Conservation (phyloP, 371 early-diverging fungal genomes). For the Mortierella sp. region DNA sequence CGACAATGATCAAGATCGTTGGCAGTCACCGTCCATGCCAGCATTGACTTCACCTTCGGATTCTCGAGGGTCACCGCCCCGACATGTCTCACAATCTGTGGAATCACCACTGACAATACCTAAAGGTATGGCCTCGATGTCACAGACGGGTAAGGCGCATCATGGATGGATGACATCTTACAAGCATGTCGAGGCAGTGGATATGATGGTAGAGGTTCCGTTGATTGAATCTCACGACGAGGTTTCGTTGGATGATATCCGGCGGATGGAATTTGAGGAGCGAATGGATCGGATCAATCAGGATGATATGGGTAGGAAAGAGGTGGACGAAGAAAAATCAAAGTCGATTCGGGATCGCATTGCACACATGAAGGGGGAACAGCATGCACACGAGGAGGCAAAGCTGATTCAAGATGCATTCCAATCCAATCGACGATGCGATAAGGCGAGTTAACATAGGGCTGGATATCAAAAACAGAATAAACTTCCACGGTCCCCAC, state of each 20-base stretch:
- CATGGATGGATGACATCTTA: not conserved
- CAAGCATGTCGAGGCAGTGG: not conserved
- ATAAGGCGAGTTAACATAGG: too few species aligned
- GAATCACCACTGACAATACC: not conserved
- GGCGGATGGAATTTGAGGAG: slow-evolving; percentile 51
- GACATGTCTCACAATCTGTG: not conserved
- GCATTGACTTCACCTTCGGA: slow-evolving; percentile 24
- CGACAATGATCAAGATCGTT: slow-evolving; percentile 32
- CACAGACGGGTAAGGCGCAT: not conserved
- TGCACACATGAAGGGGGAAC: slow-evolving; percentile 31
- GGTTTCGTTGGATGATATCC: slow-evolving; percentile 37
- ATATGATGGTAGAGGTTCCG: slow-evolving; percentile 17
- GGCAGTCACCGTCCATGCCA: slow-evolving; percentile 40
- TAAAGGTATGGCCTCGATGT: not conserved
- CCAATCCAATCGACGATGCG: not conserved
- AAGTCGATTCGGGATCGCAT: slow-evolving; percentile 1
- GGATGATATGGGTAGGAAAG: not conserved
- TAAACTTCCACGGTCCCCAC: too few species aligned
- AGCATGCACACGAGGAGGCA: slow-evolving; percentile 48
- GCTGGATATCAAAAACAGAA: too few species aligned
- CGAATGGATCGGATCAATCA: slow-evolving; percentile 51
- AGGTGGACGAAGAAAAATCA: not conserved
- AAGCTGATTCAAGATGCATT: slow-evolving; percentile 19
- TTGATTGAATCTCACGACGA: slow-evolving; percentile 41
- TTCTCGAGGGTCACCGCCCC: not conserved